Base-by-base conservation (phyloP, 2,329 filamentous ascomycete species). In the Aspergillus pseudonomiae region DNA sequence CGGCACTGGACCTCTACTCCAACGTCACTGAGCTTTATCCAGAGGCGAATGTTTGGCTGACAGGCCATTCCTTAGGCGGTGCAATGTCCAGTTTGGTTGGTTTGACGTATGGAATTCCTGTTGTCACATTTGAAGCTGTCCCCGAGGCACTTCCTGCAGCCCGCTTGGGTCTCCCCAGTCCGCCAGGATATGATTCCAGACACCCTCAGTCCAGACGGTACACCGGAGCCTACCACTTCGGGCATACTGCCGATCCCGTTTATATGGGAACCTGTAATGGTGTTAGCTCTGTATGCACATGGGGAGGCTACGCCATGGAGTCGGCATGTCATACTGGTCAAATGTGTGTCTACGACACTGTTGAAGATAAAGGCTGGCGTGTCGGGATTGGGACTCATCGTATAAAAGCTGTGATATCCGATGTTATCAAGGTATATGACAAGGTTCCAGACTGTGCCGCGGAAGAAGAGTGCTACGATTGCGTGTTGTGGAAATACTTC, bases 181-280 rank as follows among this genome's bases (percentile, higher is more conserved):
- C 95, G 14, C 94, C 94, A 0, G 92, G 91, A 28, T 84, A 90
- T 53, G 86, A 94, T 71, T 86, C 92, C 28, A 83, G 86, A 48
- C 83, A 86, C 36, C 90, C 92, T 34, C 92, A 96, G 72, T 84
- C 86, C 43, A 84, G 92, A 48, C 80, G 87, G 63, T 86, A 88
- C 71, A 96, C 93, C 0, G 94, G 92, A 14, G 85, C 91, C 0
- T 96, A 89, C 74, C 95, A 99, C 77, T 94, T 97, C 75, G 95
- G 95, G 4, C 94, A 98, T 73, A 98, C 93, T 0, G 95, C 95
- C 0, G 95, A 99, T 77, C 95, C 95, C 0, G 89, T 99, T 39
- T 99, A 90, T 73, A 94, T 97, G 81, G 95, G 95, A 36, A 92
- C 90, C 0, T 98, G 95, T 79, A 97, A 97, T 72, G 92, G 91